Base-by-base conservation (phyloP, 192 early-diverging fungal genomes). In the Coemansia sp. region DNA sequence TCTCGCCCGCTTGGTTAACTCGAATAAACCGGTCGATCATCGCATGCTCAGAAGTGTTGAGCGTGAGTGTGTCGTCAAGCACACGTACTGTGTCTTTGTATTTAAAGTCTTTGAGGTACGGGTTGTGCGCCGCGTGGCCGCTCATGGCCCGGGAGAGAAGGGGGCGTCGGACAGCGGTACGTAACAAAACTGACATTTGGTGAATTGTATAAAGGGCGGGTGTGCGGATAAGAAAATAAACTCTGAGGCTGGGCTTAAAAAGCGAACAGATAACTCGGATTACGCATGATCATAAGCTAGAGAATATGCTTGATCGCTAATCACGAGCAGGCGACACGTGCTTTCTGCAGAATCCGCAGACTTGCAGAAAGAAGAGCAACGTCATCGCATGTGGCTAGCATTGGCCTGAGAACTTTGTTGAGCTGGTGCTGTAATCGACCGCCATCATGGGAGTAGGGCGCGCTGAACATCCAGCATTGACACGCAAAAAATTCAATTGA, bases 1-100 rank as follows among this genome's bases (percentile, higher is more conserved):
- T 86, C 70, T 98, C 96, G 26, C 96, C 96, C 4, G 96, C 94
- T 52, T 98, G 96, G 71, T 98, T 93, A 25, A 98, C 89, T n/a
- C 96, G 91, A 25, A 98, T 86, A 86, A 96, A 92, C 38, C 79
- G 76, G 64, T 84, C 85, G 14, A 93, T 82, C 48, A 87, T 42
- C 10, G 83, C 64, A 47, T 84, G 82, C 63, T 93, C 84, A 15
- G 82, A 71, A 19, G 65, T 63, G 11, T 74, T 84, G 21, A 88
- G 66, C 20, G 59, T 64, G 17, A 78, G 69, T 26, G 23, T 8
- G 17, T 60, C 60, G 66, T 60, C 59, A 28, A 65, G 64, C 14
- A 78, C 75, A 15, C 22, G 21, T 1, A 78, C 70, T 0, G 51
- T 61, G 42, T 72, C 66, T 36, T 65, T 68, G 66, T 66, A 65